Conservation (phyloP, 2,329 filamentous ascomycete genomes). For the Fusarium decemcellulare region DNA sequence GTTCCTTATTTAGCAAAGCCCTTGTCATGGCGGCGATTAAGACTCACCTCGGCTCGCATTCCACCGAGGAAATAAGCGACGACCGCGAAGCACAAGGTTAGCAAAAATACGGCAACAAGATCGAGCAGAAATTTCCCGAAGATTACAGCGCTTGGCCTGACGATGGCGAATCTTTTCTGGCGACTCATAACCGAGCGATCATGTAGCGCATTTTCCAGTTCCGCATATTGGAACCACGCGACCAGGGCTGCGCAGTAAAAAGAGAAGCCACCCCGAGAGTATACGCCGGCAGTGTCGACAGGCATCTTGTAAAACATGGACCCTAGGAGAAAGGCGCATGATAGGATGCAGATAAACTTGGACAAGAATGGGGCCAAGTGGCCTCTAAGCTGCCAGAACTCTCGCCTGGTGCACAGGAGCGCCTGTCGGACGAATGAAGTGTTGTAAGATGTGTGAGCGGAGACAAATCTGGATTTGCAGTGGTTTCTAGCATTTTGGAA, state of each 20-base stretch:
- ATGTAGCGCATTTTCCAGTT: neutral
- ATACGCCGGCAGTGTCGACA: neutral
- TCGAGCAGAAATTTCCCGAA: neutral
- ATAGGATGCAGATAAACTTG: no score
- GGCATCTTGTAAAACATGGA: neutral
- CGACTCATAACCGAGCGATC: neutral
- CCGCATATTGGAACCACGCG: neutral
- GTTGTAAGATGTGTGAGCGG: no score
- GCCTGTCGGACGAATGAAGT: no score
- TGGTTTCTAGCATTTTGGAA: no score
- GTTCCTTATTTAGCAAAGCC: no score
- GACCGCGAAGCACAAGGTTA: neutral
- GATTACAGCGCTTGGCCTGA: neutral
- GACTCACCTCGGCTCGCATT: neutral
- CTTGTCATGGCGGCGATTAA: no score
- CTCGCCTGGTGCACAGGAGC: no score
- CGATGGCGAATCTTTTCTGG: neutral
- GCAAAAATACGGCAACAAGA: neutral
- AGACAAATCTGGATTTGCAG: no score
- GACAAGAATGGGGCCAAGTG: no score
- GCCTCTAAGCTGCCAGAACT: no score
- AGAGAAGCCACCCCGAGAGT: neutral
- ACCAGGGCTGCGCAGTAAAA: neutral
- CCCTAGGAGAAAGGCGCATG: neutral
- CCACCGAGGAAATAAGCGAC: neutral